Evolutionary conservation across 805 yeast species (phyloP), one percentile per base, ranked within the genome.

Genomic region (Kodamaea leandrae): DNA sequence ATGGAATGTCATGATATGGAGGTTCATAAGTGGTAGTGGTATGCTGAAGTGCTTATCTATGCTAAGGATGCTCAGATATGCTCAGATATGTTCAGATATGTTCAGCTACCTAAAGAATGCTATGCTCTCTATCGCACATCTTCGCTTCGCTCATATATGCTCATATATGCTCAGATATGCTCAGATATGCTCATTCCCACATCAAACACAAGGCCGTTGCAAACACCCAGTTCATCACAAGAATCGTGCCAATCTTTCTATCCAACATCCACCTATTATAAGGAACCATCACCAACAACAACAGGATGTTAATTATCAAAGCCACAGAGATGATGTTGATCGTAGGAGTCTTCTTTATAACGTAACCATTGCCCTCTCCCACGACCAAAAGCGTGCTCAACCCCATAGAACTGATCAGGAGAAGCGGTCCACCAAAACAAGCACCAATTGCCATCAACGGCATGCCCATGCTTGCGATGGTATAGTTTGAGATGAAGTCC

Each of bases 371-470:
- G 19, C 41, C 43, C 2, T 44, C 41, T 3, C 49, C 37, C 2
- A 55, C 36, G 4, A 54, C 26, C 5, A 62, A 23, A 24, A 86
- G 45, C 0, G 91, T 89, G 50, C 86, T 83, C 4, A 83, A 53
- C 0, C 97, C 96, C 45, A 91, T 64, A 0, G 97, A 95, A 28
- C 90, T 69, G 8, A 93, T 65, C 39, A 89, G 83, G 30, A 93
- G 59, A 43, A 91, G 63, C 0, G 98, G 98, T 1, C 96, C 88
- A 0, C 97, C 98, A 58, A 90, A 84, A 55, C 98, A 90, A 0
- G 97, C 96, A 20, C 93, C 86, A n/a, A 93, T 68, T 0, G 97
- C 97, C 85, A 91, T 85, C 34, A 84, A 72, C 0, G 96, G 86
- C 64, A 78, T 81, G 0, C 96, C 96, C 72, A 86, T 76, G 43